Evolutionary conservation across 768 basidiomycete genomes (phyloP).

Genomic region (Tephrocybe sp.): DNA sequence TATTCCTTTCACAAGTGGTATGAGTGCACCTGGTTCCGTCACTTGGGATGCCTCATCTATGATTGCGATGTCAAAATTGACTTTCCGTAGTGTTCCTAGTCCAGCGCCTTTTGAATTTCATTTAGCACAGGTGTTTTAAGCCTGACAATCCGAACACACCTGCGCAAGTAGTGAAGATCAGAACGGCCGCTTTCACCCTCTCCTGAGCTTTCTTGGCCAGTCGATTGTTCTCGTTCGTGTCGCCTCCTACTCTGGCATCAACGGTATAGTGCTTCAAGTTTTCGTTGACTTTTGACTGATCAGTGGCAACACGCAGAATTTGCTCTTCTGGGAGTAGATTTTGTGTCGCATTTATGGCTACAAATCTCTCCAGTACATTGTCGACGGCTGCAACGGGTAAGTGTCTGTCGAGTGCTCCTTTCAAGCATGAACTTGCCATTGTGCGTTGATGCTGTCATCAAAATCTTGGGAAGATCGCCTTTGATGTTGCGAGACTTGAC

Average conservation of each 20-base stretch:
- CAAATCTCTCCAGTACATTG: slow-evolving; percentile 67
- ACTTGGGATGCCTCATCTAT: slow-evolving; percentile 76
- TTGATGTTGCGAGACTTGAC: slow-evolving; percentile 17
- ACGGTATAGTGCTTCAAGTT: slow-evolving; percentile 58
- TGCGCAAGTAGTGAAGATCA: slow-evolving; percentile 69
- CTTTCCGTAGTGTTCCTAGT: slow-evolving; percentile 54
- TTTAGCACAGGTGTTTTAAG: neutral
- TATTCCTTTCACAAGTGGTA: slow-evolving; percentile 67
- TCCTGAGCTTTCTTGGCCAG: slow-evolving; percentile 59
- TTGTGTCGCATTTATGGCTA: slow-evolving; percentile 42
- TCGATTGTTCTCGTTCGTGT: slow-evolving; percentile 57
- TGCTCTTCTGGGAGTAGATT: slow-evolving; percentile 51
- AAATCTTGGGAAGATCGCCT: slow-evolving; percentile 43
- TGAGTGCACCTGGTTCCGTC: slow-evolving; percentile 64
- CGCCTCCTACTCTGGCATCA: slow-evolving; percentile 65
- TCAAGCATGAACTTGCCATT: slow-evolving; percentile 42
- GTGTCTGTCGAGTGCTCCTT: neutral
- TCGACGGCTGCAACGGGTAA: slow-evolving; percentile 53
- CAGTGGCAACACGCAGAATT: slow-evolving; percentile 70
- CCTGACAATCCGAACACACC: slow-evolving; percentile 26
- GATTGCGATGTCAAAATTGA: slow-evolving; percentile 58
- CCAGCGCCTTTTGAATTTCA: slow-evolving; percentile 43
- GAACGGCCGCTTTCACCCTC: slow-evolving; percentile 52
- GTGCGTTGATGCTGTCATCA: slow-evolving; percentile 74
- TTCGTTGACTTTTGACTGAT: slow-evolving; percentile 61